These are phyloP conservation scores for Zymoseptoria passerinii DNA, from an alignment of 2,329 filamentous ascomycete genomes.

Conservation along the genomic window DNA sequence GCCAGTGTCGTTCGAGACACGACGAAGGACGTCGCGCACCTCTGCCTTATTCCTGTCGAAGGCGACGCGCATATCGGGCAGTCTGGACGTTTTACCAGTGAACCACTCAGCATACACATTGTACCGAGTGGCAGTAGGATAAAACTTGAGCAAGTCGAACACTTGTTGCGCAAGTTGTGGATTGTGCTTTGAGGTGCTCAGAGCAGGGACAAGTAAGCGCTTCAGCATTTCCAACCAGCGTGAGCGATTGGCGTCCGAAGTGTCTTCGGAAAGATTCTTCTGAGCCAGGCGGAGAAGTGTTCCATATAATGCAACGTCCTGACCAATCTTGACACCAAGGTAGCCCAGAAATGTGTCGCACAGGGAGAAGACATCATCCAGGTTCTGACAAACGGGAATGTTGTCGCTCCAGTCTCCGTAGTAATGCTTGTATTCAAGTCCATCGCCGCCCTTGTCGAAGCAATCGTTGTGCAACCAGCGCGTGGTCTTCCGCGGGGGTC, in stretches of 20 bases:
- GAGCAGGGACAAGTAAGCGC: slow-evolving; percentile 73
- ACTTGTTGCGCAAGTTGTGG: slow-evolving; percentile 77
- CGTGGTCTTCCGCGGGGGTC: slow-evolving; percentile 57
- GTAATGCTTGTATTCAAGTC: slow-evolving; percentile 80
- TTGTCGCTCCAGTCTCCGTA: slow-evolving; percentile 97
- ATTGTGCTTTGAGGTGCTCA: slow-evolving; percentile 80
- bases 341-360: slow-evolving; percentile 77
- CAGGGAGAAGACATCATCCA: slow-evolving; percentile 84
- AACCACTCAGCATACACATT: slow-evolving; percentile 93
- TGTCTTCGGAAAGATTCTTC: slow-evolving; percentile 62
- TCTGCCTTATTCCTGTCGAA: slow-evolving; percentile 70
- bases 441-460: slow-evolving; percentile 57
- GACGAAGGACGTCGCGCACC: slow-evolving; percentile 78
- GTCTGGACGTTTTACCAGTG: slow-evolving; percentile 60
- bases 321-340: slow-evolving; percentile 81
- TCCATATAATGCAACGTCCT: slow-evolving; percentile 66
- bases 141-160: slow-evolving; percentile 72
- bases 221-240: slow-evolving; percentile 83
- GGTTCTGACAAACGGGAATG: slow-evolving; percentile 77
- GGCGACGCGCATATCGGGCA: slow-evolving; percentile 68
- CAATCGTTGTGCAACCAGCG: slow-evolving; percentile 81
- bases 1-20: slow-evolving; percentile 80
- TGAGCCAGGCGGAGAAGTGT: slow-evolving; percentile 82
- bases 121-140: slow-evolving; percentile 69
- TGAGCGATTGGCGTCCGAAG: slow-evolving; percentile 58